phyloP scores from a whole-genome alignment of 106 monocot species.

The Phalaenopsis aphrodite region DNA sequence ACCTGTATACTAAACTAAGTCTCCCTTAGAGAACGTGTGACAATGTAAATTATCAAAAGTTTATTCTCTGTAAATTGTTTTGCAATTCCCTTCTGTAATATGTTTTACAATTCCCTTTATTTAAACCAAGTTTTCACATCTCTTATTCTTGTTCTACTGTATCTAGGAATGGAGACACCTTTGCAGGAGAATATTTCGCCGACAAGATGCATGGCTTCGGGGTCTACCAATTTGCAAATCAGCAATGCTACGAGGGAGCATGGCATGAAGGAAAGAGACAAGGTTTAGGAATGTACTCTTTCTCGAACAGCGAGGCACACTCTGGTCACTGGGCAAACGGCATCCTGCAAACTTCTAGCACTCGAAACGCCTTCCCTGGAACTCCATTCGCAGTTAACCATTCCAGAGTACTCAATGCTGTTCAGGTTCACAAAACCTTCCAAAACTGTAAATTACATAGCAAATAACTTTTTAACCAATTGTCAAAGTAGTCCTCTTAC shows the following conservation, averaged over 20 bases:
- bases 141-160: not conserved
- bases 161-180: conserved; percentile 66
- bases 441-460: not conserved
- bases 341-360: conserved; percentile 42
- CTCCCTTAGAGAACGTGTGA: too few species aligned
- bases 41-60: too few species aligned
- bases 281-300: conserved; percentile 66
- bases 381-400: conserved; percentile 64
- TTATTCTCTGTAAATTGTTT: too few species aligned
- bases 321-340: conserved; percentile 72
- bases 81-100: too few species aligned
- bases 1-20: too few species aligned
- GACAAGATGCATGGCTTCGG: conserved; percentile 82
- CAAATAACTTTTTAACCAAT: not conserved
- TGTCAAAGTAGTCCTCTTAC: too few species aligned
- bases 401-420: conserved; percentile 58
- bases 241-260: conserved; percentile 60
- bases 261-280: conserved; percentile 74
- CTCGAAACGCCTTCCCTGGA: conserved; percentile 37
- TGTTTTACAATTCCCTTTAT: too few species aligned
- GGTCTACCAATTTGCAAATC: conserved; percentile 58
- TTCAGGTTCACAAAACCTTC: conserved; percentile 34
- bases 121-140: not conserved
- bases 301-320: conserved; percentile 56
- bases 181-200: conserved; percentile 76